Evolutionary conservation across 108 stramenopile genomes (phyloP), one percentile per base, ranked within the genome.

Genomic region (Cyclotella baltica): DNA sequence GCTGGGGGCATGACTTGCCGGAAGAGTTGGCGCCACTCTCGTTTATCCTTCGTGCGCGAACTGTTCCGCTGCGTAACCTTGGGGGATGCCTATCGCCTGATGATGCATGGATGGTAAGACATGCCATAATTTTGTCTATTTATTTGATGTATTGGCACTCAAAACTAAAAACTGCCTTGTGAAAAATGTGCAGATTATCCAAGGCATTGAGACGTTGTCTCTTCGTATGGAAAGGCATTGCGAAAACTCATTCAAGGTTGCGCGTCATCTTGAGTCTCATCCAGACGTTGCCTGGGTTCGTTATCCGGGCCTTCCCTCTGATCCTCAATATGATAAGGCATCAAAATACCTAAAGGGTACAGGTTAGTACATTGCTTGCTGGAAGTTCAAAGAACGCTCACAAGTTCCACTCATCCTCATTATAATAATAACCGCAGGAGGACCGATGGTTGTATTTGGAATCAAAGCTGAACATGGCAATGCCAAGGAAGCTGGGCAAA

Each of bases 121-220:
- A n/a, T n/a, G n/a, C n/a, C n/a, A n/a, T n/a, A 36, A 18, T 33
- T 3, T n/a, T 33, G 31, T 2, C 31, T 8, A 11, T 62, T n/a
- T 15, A 62, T 33, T 4, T 62, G 16, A 35, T 25, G 11, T 4
- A 4, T 4, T 52, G 2, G 55, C 11, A 55, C 1, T 3, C 1
- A 11, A 1, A 1, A n/a, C n/a, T 55, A 3, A 55, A 1, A 25
- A 0, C 23, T 55, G 23, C 23, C 55, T n/a, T 55, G n/a, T 25
- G 1, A 2, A 25, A 4, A 55, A 55, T n/a, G 19, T 1, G 19
- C 31, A 62, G 61, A 70, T 94, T 34, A 56, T 94, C 22, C 94
- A 96, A 74, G 97, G 97, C 20, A 85, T 98, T 37, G 97, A 98
- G 71, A 98, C 97, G 15, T 76, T 98, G 22, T 65, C 76, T 27